Percentiles rank a stretch among this genome's conserved stretches.
Evolutionary conservation across 371 early-diverging fungal genomes (phyloP).

Genomic region (Mucor sp.): DNA sequence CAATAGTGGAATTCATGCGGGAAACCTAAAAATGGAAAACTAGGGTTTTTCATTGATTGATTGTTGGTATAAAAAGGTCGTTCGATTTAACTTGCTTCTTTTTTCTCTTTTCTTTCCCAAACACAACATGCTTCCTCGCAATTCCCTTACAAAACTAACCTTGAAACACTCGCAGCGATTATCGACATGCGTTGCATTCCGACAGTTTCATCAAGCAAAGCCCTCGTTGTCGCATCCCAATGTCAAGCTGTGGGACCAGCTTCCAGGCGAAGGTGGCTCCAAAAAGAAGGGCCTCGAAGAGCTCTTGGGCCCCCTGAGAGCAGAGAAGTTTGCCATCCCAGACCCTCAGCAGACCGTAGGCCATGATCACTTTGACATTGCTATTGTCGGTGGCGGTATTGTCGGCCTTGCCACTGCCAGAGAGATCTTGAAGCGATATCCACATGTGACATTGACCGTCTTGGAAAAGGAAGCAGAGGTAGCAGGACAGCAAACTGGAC

Average conservation of each 20-base stretch:
- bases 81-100: neutral
- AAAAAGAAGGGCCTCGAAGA: constrained; percentile 29
- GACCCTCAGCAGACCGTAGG: constrained; percentile 16
- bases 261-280: constrained; percentile 38
- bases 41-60: neutral
- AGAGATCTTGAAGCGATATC: constrained; percentile 43
- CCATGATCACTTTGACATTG: constrained; percentile 38
- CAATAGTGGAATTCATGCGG: neutral
- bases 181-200: neutral
- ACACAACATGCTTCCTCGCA: neutral
- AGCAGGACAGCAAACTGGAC: constrained; percentile 48
- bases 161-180: neutral
- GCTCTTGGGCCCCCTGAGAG: constrained; percentile 32
- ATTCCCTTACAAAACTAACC: neutral
- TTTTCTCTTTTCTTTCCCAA: neutral
- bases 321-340: constrained; percentile 23
- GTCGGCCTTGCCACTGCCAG: constrained; percentile 51
- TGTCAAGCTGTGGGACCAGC: constrained; percentile 25
- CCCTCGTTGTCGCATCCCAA: neutral
- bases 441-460: constrained; percentile 37
- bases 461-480: constrained; percentile 50
- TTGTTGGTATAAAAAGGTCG: neutral
- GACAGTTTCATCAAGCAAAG: neutral
- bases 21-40: neutral
- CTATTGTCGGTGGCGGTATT: constrained; percentile 45